Percentiles rank a stretch among this genome's conserved stretches.
Conservation (phyloP, 768 basidiomycete species). For the Pulveroboletus sp. region DNA sequence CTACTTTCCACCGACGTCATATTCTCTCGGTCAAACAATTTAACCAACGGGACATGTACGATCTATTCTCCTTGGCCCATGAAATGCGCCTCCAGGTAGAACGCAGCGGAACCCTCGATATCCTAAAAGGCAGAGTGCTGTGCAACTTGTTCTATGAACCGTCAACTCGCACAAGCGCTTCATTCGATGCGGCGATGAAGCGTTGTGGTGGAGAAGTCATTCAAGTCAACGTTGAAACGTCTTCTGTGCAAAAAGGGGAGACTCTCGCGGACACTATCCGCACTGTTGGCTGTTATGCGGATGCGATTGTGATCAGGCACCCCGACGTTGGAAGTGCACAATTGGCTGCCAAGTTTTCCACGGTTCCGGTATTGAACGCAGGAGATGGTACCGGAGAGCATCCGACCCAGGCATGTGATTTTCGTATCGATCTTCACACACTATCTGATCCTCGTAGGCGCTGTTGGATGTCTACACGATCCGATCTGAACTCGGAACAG, state of each 20-base stretch:
- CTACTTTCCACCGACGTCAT: slow-evolving; percentile 89
- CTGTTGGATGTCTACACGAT: slow-evolving; percentile 91
- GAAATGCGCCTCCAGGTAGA: slow-evolving; percentile 98
- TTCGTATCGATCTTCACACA: background rate
- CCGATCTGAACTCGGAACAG: slow-evolving; percentile 95
- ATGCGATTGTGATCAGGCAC: slow-evolving; percentile 92
- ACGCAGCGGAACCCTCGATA: slow-evolving; percentile 81
- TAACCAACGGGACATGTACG: slow-evolving; percentile 82
- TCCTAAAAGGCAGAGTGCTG: slow-evolving; percentile 87
- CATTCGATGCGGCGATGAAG: slow-evolving; percentile 99
- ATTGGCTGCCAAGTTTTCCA: slow-evolving; percentile 92
- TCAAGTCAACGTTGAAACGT: slow-evolving; percentile 73
- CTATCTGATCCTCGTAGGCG: slow-evolving; percentile 44
- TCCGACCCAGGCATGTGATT: slow-evolving; percentile 77
- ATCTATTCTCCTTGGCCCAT: slow-evolving; percentile 90
- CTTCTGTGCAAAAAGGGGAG: slow-evolving; percentile 94
- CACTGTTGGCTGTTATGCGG: slow-evolving; percentile 92
- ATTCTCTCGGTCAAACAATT: slow-evolving; percentile 96
- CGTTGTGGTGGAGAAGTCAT: slow-evolving; percentile 95
- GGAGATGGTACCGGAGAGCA: slow-evolving; percentile 98
- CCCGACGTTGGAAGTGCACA: slow-evolving; percentile 94
- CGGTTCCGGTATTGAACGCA: slow-evolving; percentile 94
- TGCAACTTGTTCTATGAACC: slow-evolving; percentile 96
- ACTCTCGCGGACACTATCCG: slow-evolving; percentile 89
- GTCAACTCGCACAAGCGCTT: slow-evolving; percentile 91